phyloP scores from a whole-genome alignment of 2,329 filamentous ascomycete species.

The Hirsutella minnesotensis region DNA sequence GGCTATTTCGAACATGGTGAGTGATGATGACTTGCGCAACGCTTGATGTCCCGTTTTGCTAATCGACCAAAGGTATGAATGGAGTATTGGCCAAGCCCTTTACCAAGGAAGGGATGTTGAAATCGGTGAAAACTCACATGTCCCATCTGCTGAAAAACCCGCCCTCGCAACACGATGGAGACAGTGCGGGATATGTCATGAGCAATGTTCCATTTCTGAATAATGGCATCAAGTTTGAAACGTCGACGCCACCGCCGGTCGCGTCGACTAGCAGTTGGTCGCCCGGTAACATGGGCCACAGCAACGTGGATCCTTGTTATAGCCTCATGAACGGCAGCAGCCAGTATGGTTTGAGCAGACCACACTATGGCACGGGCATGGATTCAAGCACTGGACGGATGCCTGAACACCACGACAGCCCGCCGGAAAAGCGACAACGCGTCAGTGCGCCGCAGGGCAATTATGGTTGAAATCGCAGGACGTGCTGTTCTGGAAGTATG shows the following conservation, averaged over 20 bases:
- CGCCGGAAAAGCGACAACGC: conserved; percentile 41
- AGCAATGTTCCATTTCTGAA: conserved; percentile 22
- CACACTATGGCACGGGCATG: conserved; percentile 13
- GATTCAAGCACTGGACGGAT: conserved; percentile 19
- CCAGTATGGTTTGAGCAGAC: conserved; percentile 23
- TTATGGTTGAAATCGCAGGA: conserved; percentile 19
- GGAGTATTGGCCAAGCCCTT: conserved; percentile 96
- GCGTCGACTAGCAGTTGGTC: conserved; percentile 37
- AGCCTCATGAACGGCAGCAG: conserved; percentile 30
- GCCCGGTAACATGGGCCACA: conserved; percentile 37
- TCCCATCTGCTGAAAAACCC: conserved; percentile 67
- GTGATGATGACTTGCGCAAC: conserved; percentile 16
- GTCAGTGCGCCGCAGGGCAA: conserved; percentile 30
- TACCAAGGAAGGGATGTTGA: conserved; percentile 74
- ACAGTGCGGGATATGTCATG: conserved; percentile 19
- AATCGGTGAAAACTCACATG: conserved; percentile 80
- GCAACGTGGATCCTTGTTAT: conserved; percentile 32
- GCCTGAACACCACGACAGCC: conserved; percentile 26
- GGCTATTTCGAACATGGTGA: conserved; percentile 95
- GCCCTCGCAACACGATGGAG: conserved; percentile 28
- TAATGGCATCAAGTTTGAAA: conserved; percentile 36
- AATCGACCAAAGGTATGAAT: conserved; percentile 64
- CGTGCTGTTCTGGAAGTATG: not conserved
- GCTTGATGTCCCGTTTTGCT: not conserved
- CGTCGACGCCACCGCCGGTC: conserved; percentile 41